A percentile compares a stretch with the other conserved stretches of the same genome.
These are phyloP conservation scores for Amanita pallidorosea DNA, from an alignment of 768 basidiomycete species.

Conservation along the genomic window DNA sequence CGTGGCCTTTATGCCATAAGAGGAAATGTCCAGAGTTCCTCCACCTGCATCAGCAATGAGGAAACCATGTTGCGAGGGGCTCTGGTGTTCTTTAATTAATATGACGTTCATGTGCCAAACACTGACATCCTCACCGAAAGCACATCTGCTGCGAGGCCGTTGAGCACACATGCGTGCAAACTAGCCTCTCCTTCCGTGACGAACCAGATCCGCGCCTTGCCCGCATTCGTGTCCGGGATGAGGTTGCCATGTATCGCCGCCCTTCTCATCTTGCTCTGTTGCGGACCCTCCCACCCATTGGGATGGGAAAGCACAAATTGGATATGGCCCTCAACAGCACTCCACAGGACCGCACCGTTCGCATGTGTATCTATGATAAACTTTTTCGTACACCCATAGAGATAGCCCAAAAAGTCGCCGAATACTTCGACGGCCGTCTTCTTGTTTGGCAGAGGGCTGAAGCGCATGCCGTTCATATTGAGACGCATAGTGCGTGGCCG, in stretches of 20 bases:
- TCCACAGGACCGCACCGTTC: conserved; percentile 60
- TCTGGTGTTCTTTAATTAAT: conserved; percentile 24
- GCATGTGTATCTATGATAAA: conserved; percentile 81
- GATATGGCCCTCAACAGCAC: conserved; percentile 55
- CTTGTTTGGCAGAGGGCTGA: conserved; percentile 53
- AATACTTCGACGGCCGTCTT: conserved; percentile 68
- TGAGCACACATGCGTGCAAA: conserved; percentile 71
- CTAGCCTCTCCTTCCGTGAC: conserved; percentile 82
- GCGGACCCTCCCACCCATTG: conserved; percentile 76
- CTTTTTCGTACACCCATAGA: conserved; percentile 61
- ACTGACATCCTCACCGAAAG: conserved; percentile 37
- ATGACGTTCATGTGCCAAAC: background rate
- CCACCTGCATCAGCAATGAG: conserved; percentile 75
- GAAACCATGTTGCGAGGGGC: conserved; percentile 67
- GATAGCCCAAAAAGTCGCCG: conserved; percentile 68
- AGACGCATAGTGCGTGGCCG: conserved; percentile 71
- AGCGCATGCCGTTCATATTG: conserved; percentile 77
- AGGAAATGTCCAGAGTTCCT: conserved; percentile 73
- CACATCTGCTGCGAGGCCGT: conserved; percentile 68
- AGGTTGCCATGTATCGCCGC: conserved; percentile 63
- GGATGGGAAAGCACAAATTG: conserved; percentile 74
- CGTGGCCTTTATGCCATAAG: conserved; percentile 64
- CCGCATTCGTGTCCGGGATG: conserved; percentile 65
- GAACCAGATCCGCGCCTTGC: conserved; percentile 63
- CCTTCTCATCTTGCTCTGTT: conserved; percentile 69